Base-by-base conservation (phyloP, 345 rosid genomes). In the Turritis glabra region DNA sequence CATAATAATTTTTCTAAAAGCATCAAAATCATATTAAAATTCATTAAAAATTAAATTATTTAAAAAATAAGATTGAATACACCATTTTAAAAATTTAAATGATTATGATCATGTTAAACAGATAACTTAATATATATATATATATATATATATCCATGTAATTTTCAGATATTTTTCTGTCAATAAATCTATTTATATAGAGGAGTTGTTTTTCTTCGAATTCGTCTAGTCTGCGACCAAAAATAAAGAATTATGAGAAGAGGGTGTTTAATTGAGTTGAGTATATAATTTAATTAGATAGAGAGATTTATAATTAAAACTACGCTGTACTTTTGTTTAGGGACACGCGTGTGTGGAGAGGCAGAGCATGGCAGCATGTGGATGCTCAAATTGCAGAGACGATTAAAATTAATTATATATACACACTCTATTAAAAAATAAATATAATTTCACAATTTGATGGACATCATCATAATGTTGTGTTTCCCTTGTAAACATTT, bases 361-460 rank as follows among this genome's bases (percentile, higher is more conserved):
- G n/a, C 79, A 75, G 52, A 67, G 73, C 79, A 54, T 60, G 75
- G 8, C 43, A 63, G 65, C 80, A 76, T 76, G 80, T 70, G 80
- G 80, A 76, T 69, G 80, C 80, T 69, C 71, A 69, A 69, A 17
- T 35, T 76, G 76, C 71, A 68, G 70, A 61, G 64, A 4, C n/a
- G 55, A 37, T 52, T 41, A 18, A 40, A 9, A 8, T 3, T 5
- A 29, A 5, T 37, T 58, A 1, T 35, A 18, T 35, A n/a, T 51
- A n/a, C 1, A n/a, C 12, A 13, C 4, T 23, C 10, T 27, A 52
- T 22, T 23, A 17, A 13, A 23, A 8, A 29, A 60, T 9, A 21
- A 7, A 2, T 13, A 22, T 23, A 43, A 9, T 26, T 69, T 22
- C 33, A 51, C 63, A 15, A 30, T 38, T 53, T 46, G 6, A 69